Base-by-base conservation (phyloP, 1,284 basidiomycete species). In the Sphagnurus paluster region DNA sequence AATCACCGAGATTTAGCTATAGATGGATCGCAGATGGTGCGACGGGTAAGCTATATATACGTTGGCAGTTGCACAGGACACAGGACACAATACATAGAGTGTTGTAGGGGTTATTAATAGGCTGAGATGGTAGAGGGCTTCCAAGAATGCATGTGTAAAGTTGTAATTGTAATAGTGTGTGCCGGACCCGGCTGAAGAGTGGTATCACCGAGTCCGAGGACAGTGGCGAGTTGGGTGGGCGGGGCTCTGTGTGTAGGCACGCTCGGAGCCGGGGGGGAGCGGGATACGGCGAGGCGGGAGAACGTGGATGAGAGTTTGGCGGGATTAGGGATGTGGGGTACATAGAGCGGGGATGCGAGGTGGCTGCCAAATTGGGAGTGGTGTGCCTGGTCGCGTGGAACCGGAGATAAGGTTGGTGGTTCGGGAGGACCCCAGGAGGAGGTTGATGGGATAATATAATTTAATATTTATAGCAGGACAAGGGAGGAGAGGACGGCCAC, bases 321-420 rank as follows among this genome's bases (percentile, higher is more conserved):
- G 23, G 16, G 36, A 24, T 38, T 19, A 32, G 39, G 39, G 39
- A 29, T 41, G 21, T 30, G 24, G 39, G 26, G 39, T 32, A 42
- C 29, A 24, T 19, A 42, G 29, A 26, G 29, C 28, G 24, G 29
- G 29, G 35, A 32, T 44, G 30, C n/a, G 16, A 14, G 2, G n/a
- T 37, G 21, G 42, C n/a, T n/a, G n/a, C n/a, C n/a, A n/a, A n/a
- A n/a, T n/a, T n/a, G 29, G 42, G 32, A 32, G n/a, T 8, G 14
- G 4, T 44, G 52, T 54, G 49, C 49, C 52, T 50, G 49, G 46
- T 50, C 51, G 51, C 51, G 48, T 53, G 51, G 51, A 42, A 40
- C 24, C 49, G 52, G 49, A 50, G 52, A 54, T 48, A 46, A 46
- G 47, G 38, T n/a, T n/a, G n/a, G n/a, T n/a, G n/a, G n/a, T 46